A percentile compares a stretch with the other conserved stretches of the same genome.
These are phyloP conservation scores for Tricholomella constricta DNA, from an alignment of 768 basidiomycete genomes.

Conservation along the genomic window DNA sequence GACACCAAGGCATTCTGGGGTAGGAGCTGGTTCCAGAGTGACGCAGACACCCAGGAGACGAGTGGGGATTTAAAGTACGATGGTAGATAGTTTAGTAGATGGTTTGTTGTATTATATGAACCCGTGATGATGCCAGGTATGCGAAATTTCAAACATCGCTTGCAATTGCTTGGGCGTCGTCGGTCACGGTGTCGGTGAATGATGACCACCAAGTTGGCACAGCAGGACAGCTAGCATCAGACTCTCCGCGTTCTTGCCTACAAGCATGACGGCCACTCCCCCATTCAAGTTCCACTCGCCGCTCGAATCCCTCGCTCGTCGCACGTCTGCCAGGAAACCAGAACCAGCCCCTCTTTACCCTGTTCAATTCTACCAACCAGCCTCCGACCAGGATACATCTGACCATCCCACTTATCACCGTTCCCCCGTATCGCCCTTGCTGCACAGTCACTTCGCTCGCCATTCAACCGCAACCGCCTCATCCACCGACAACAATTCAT, in stretches of 20 bases:
- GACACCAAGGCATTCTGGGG: constrained; percentile 72
- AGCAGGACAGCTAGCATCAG: not conserved
- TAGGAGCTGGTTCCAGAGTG: constrained; percentile 63
- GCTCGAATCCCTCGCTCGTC: constrained; percentile 56
- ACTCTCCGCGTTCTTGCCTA: not conserved
- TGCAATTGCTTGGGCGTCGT: not conserved
- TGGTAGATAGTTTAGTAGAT: not conserved
- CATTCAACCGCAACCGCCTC: constrained; percentile 44
- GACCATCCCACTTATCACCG: constrained; percentile 13
- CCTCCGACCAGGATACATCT: not conserved
- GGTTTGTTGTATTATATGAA: constrained; percentile 1
- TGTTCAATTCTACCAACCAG: constrained; percentile 4
- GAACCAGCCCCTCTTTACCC: constrained; percentile 11
- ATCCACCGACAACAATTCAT: constrained; percentile 38
- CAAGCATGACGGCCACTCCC: constrained; percentile 9
- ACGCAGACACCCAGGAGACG: constrained; percentile 76
- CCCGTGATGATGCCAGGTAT: constrained; percentile 1
- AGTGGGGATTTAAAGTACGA: constrained; percentile 69
- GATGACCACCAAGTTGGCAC: constrained; percentile 3
- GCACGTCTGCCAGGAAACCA: constrained; percentile 49
- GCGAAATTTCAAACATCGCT: not conserved
- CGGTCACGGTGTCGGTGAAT: not conserved
- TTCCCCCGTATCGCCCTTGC: constrained; percentile 40
- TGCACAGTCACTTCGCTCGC: constrained; percentile 50
- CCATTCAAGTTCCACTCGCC: constrained; percentile 46